Evolutionary conservation across 1,284 basidiomycete genomes (phyloP).

Genomic region (Cryptococcus wingfieldii): DNA sequence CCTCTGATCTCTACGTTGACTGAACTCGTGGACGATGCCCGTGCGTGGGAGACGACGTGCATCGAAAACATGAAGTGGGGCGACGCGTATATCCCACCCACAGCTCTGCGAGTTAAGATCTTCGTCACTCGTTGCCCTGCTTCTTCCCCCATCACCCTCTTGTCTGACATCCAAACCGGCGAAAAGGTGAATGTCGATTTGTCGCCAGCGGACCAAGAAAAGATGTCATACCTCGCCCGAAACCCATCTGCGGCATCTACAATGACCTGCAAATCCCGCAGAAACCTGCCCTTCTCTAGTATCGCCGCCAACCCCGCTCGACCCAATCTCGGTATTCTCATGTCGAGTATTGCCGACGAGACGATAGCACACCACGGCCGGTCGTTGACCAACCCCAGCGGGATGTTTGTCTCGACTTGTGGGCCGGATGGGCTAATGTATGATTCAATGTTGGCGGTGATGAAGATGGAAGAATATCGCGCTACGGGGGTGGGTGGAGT

Average conservation of each 20-base stretch:
- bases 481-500: conserved; percentile 30
- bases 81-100: conserved; percentile 18
- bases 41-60: conserved; percentile 24
- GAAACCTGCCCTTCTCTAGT: conserved; percentile 10
- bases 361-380: conserved; percentile 16
- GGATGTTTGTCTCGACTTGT: conserved; percentile 36
- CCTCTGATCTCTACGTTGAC: conserved; percentile 34
- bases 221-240: conserved; percentile 24
- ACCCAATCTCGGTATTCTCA: conserved; percentile 22
- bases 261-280: conserved; percentile 14
- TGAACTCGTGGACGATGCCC: conserved; percentile 35
- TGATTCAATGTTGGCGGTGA: conserved; percentile 25
- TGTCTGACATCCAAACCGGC: conserved; percentile 18
- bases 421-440: conserved; percentile 39
- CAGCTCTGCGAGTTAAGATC: conserved; percentile 35
- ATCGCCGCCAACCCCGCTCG: conserved; percentile 24
- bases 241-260: conserved; percentile 17
- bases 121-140: conserved; percentile 37
- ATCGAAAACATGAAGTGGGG: conserved; percentile 20
- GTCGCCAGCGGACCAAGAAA: conserved; percentile 16
- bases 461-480: conserved; percentile 22
- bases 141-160: conserved; percentile 26
- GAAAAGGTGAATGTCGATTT: neutral
- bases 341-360: conserved; percentile 25
- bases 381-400: conserved; percentile 18